Evolutionary conservation across 2,329 filamentous ascomycete genomes (phyloP).

Genomic region (Cladorrhinum sp.): DNA sequence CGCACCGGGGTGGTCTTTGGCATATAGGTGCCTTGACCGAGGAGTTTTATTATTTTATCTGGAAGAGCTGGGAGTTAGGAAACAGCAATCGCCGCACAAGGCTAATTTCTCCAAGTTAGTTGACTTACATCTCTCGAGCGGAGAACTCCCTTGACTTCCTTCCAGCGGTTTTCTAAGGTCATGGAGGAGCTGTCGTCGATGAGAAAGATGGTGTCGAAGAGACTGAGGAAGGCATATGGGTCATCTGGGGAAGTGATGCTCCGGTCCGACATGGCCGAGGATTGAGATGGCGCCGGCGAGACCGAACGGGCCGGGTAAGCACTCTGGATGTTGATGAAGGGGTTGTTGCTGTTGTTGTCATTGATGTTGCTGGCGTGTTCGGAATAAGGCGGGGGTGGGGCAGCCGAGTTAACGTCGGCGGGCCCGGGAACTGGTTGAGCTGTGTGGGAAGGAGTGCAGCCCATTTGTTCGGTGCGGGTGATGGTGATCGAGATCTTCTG

Average conservation of each 20-base stretch:
- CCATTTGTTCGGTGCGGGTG: slow-evolving; percentile 13
- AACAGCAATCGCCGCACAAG: too few relatives aligned
- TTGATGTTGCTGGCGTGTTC: slow-evolving; percentile 12
- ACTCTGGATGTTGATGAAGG: slow-evolving; percentile 17
- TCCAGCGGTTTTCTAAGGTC: slow-evolving; percentile 67
- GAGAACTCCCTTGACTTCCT: slow-evolving; percentile 68
- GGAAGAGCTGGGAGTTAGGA: too few relatives aligned
- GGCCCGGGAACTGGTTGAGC: neutral
- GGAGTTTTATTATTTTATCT: too few relatives aligned
- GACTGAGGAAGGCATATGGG: slow-evolving; percentile 69
- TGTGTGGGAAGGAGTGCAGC: slow-evolving; percentile 10
- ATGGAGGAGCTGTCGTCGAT: slow-evolving; percentile 93
- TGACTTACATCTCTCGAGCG: too few relatives aligned
- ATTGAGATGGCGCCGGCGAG: slow-evolving; percentile 27
- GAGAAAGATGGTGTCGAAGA: slow-evolving; percentile 85
- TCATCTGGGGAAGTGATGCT: slow-evolving; percentile 53
- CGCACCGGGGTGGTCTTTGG: too few relatives aligned
- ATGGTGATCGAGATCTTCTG: slow-evolving; percentile 25
- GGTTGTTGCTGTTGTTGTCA: slow-evolving; percentile 10
- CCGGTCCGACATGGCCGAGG: slow-evolving; percentile 29
- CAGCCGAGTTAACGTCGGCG: neutral
- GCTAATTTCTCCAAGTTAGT: too few relatives aligned
- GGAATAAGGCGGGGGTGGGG: slow-evolving; percentile 24
- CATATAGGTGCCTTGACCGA: too few relatives aligned
- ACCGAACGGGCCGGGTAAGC: slow-evolving; percentile 9